Evolutionary conservation across 2,329 filamentous ascomycete species (phyloP), one percentile per base, ranked within the genome.

Genomic region (Paracamarosporium sp.): DNA sequence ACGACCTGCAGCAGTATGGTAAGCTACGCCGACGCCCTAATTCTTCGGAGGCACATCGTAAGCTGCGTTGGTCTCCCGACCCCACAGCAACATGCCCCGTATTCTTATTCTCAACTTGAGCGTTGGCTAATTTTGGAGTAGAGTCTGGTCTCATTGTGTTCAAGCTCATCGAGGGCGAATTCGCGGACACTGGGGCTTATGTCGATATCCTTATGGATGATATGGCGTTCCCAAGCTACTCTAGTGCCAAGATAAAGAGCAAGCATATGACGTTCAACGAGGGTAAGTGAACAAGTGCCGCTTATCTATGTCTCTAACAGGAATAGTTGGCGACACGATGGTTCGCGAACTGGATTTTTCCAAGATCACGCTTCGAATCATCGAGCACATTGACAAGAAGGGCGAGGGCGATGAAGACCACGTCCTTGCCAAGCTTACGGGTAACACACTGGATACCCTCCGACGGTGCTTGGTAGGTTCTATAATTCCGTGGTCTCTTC

Each of bases 311-410:
- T 57, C 28, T 58, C 69, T 76, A 61, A 80, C 55, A 15, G 9
- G 15, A 7, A 13, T 62, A 85, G 82, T 93, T 70, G 93, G 94
- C 47, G 95, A 99, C 77, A 95, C 93, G 53, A 93, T 99, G 78
- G 91, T 99, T 59, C 92, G 95, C 60, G 95, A 99, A 76, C 84
- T 99, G n/a, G 96, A 99, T 63, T 93, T 97, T 68, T 99, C 95
- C 3, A 91, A 90, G 64, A 87, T 99, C 57, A 98, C 93, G 0
- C 84, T 99, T 63, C 91, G 93, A 56, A 84, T 97, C 46, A 88
- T 92, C 41, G 90, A 94, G 70, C 92, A 93, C 74, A 83, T 87
- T 15, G 90, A 96, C 64, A 87, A 86, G 68, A 88, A 89, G 61
- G 87, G 88, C 22, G 86, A 90, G 46, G 88, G 84, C 38, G 79